phyloP scores from a whole-genome alignment of 805 yeast genomes.

The Suhomyces tanzawaensis region DNA sequence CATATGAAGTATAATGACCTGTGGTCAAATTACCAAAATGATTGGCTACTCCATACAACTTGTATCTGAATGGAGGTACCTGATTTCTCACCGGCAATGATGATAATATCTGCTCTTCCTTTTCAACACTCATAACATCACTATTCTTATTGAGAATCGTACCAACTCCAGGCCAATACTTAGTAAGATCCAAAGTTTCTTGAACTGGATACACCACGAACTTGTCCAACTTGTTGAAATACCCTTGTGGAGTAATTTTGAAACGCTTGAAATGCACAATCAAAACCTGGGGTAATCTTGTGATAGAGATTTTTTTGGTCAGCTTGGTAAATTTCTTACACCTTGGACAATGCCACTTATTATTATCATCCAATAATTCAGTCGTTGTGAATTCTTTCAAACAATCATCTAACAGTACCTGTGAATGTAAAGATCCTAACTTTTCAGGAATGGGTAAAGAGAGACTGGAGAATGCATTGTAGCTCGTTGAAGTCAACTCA shows the following conservation, averaged over 20 bases:
- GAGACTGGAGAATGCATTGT: conserved; percentile 75
- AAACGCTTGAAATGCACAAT: conserved; percentile 87
- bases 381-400: conserved; percentile 72
- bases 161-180: conserved; percentile 65
- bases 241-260: conserved; percentile 45
- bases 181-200: conserved; percentile 55
- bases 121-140: conserved; percentile 31
- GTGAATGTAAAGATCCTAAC: conserved; percentile 21
- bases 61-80: conserved; percentile 74
- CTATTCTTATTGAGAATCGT: conserved; percentile 18
- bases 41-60: conserved; percentile 75
- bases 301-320: conserved; percentile 66
- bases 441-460: conserved; percentile 74
- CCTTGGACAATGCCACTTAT: conserved; percentile 80
- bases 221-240: conserved; percentile 57
- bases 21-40: conserved; percentile 80
- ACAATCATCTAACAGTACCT: conserved; percentile 55
- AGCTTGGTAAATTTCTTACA: conserved; percentile 66
- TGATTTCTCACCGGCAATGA: conserved; percentile 69
- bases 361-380: conserved; percentile 72
- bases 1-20: conserved; percentile 87
- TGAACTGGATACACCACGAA: conserved; percentile 66
- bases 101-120: conserved; percentile 44
- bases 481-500: conserved; percentile 76
- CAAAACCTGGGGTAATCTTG: conserved; percentile 74